Evolutionary conservation across 345 rosid genomes (phyloP).

Genomic region (Eucalyptus curtisii): DNA sequence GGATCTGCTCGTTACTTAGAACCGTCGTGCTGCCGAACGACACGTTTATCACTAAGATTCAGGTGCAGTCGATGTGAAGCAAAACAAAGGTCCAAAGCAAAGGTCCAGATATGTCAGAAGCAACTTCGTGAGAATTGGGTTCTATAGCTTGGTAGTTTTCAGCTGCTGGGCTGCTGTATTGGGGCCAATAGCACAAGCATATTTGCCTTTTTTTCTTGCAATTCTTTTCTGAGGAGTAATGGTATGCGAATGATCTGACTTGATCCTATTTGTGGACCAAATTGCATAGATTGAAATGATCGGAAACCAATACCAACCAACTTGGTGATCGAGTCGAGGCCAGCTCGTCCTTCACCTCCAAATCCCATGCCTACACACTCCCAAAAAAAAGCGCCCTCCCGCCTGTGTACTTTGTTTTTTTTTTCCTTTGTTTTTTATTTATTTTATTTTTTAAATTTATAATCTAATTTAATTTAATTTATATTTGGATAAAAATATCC

Average conservation of each 20-base stretch:
- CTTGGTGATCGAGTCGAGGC: neutral
- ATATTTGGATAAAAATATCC: no score
- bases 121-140: neutral
- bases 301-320: neutral
- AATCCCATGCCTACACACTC: neutral
- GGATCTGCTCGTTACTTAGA: constrained; percentile 1
- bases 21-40: constrained; percentile 4
- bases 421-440: no score
- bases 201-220: neutral
- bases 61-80: neutral
- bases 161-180: neutral
- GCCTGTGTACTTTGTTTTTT: no score
- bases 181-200: neutral
- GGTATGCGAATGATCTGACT: no score
- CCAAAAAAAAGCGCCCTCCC: neutral
- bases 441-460: no score
- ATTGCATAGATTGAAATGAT: neutral
- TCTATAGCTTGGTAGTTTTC: neutral
- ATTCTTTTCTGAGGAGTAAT: neutral
- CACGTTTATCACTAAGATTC: neutral
- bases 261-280: neutral
- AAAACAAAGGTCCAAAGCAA: neutral
- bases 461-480: no score
- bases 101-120: neutral
- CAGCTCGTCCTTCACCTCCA: neutral